phyloP scores from a whole-genome alignment of 768 basidiomycete species.

The Boletales sp. region DNA sequence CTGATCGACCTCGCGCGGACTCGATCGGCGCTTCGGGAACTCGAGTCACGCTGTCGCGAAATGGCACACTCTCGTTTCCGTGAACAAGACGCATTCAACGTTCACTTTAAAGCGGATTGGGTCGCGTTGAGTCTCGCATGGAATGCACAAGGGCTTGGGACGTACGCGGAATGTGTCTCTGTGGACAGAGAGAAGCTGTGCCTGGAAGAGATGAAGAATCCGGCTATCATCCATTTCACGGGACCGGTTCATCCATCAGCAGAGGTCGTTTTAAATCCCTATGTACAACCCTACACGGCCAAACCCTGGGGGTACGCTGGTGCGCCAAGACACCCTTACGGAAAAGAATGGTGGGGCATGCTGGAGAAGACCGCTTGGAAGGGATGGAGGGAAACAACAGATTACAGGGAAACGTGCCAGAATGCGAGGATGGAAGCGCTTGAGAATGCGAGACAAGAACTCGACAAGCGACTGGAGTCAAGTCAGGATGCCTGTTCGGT shows the following conservation, averaged over 20 bases:
- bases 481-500: too few species aligned
- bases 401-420: slow-evolving; percentile 17
- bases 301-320: slow-evolving; percentile 60
- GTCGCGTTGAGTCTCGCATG: slow-evolving; percentile 38
- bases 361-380: slow-evolving; percentile 44
- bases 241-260: slow-evolving; percentile 49
- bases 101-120: slow-evolving; percentile 44
- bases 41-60: slow-evolving; percentile 23
- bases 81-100: slow-evolving; percentile 54
- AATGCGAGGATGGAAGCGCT: slow-evolving; percentile 9
- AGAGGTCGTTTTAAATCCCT: slow-evolving; percentile 45
- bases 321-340: slow-evolving; percentile 48
- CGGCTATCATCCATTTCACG: slow-evolving; percentile 55
- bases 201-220: slow-evolving; percentile 36
- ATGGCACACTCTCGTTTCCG: slow-evolving; percentile 31
- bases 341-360: slow-evolving; percentile 44
- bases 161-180: slow-evolving; percentile 40
- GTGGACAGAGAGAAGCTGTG: slow-evolving; percentile 33
- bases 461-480: not conserved
- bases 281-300: slow-evolving; percentile 48
- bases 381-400: slow-evolving; percentile 26
- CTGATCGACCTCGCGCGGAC: slow-evolving; percentile 45
- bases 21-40: slow-evolving; percentile 24
- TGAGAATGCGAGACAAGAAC: slow-evolving; percentile 4
- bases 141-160: slow-evolving; percentile 58